phyloP scores from a whole-genome alignment of 805 yeast genomes.

The Isabelozyma rhagii region DNA sequence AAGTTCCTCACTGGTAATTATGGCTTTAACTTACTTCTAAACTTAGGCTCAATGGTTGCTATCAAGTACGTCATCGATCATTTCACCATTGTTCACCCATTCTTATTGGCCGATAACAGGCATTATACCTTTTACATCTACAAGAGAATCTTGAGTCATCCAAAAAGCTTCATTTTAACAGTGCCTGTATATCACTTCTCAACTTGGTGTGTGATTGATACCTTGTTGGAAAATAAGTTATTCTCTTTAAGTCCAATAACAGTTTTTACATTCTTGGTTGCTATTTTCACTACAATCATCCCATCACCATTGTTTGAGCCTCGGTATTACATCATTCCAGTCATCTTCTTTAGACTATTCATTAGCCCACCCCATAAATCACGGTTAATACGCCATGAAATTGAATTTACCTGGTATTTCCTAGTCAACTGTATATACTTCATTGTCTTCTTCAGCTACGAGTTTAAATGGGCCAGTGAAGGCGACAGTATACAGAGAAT shows the following conservation, averaged over 20 bases:
- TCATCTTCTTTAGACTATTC: conserved; percentile 67
- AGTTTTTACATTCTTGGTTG: conserved; percentile 48
- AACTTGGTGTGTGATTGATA: conserved; percentile 26
- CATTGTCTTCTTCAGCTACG: conserved; percentile 53
- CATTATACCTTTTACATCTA: conserved; percentile 89
- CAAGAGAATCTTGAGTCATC: conserved; percentile 56
- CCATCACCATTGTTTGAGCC: conserved; percentile 96
- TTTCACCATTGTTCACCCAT: conserved; percentile 82
- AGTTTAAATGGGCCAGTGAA: conserved; percentile 69
- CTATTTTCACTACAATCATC: conserved; percentile 59
- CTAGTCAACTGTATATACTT: conserved; percentile 52
- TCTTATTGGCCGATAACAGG: conserved; percentile 88
- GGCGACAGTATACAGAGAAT: conserved; percentile 64
- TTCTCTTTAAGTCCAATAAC: conserved; percentile 28
- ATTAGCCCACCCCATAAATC: conserved; percentile 10
- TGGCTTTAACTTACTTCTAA: conserved; percentile 14
- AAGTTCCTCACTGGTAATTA: conserved; percentile 15
- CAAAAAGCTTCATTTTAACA: conserved; percentile 44
- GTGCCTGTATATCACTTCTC: conserved; percentile 73
- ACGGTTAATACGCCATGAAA: conserved; percentile 28
- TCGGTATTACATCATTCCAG: conserved; percentile 84
- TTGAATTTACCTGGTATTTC: conserved; percentile 65
- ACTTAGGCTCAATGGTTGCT: conserved; percentile 11
- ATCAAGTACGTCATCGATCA: conserved; percentile 49
- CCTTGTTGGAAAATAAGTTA: conserved; percentile 9